Evolutionary conservation across 2,329 filamentous ascomycete species (phyloP).

Genomic region (Clarireedia homoeocarpa): DNA sequence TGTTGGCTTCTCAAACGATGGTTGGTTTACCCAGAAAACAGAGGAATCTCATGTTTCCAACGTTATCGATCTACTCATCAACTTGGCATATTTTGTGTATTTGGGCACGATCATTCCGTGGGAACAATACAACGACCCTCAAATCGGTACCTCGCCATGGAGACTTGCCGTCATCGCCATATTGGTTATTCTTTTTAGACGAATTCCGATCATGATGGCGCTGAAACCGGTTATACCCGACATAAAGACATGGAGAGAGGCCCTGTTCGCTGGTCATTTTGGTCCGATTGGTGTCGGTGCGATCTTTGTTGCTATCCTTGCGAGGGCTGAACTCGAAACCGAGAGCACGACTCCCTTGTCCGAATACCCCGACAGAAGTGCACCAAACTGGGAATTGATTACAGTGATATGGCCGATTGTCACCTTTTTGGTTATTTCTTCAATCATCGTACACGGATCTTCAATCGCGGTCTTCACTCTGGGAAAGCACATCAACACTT

Average conservation of each 20-base stretch:
- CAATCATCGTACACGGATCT: conserved; percentile 94
- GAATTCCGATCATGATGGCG: conserved; percentile 87
- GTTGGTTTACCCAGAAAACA: conserved; percentile 97
- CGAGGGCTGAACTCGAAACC: conserved; percentile 82
- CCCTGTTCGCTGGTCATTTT: conserved; percentile 93
- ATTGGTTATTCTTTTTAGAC: conserved; percentile 89
- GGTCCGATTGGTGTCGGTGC: conserved; percentile 95
- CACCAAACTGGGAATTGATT: conserved; percentile 60
- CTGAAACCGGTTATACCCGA: conserved; percentile 93
- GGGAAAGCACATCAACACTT: conserved; percentile 94
- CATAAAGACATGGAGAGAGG: conserved; percentile 96
- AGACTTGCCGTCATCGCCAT: conserved; percentile 88
- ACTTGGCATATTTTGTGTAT: conserved; percentile 96
- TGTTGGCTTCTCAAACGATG: conserved; percentile 98
- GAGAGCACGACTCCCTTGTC: conserved; percentile 64
- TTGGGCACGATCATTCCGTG: conserved; percentile 96
- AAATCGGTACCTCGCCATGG: conserved; percentile 76
- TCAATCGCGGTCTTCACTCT: conserved; percentile 96
- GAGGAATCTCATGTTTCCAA: conserved; percentile 98
- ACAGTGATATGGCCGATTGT: conserved; percentile 92
- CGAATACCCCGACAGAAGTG: conserved; percentile 44
- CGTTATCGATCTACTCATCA: conserved; percentile 95
- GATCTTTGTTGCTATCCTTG: conserved; percentile 89
- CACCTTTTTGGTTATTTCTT: conserved; percentile 87
- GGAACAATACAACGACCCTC: conserved; percentile 74